Conservation (phyloP, 225 moss, liverwort and hornwort genomes). For the Bryoerythrophyllum caledonicum region DNA sequence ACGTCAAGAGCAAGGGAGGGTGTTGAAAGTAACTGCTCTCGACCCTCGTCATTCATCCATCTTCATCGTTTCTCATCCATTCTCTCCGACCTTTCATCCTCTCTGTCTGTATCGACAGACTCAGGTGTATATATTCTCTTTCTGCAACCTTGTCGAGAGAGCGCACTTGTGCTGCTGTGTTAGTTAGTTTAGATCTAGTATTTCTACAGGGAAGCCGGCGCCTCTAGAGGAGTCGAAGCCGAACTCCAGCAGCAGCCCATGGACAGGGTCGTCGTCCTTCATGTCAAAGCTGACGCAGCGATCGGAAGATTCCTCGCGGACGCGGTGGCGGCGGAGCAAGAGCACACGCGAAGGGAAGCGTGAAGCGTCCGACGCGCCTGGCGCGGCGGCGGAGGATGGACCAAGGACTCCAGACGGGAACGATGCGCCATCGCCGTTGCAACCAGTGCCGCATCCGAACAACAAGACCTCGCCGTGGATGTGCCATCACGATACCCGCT, state of each 20-base stretch:
- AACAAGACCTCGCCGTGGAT: conserved; percentile 37
- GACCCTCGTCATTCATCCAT: too few relatives aligned
- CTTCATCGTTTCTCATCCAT: too few relatives aligned
- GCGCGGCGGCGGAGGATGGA: conserved; percentile 6
- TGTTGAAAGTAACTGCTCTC: too few relatives aligned
- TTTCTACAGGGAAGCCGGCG: conserved; percentile 9
- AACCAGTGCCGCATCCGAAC: conserved; percentile 25
- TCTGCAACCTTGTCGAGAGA: too few relatives aligned
- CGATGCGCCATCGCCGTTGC: conserved; percentile 19
- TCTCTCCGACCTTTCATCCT: too few relatives aligned
- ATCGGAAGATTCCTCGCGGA: conserved; percentile 20
- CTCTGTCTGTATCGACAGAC: too few relatives aligned
- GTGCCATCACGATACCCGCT: conserved; percentile 9
- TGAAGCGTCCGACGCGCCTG: neutral
- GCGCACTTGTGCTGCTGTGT: too few relatives aligned
- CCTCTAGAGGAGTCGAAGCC: conserved; percentile 11
- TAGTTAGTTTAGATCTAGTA: too few relatives aligned
- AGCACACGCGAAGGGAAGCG: conserved; percentile 36
- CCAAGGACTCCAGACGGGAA: conserved; percentile 25
- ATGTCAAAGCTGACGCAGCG: conserved; percentile 24
- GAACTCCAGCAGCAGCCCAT: conserved; percentile 18
- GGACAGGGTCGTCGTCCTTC: conserved; percentile 28
- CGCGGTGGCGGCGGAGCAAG: conserved; percentile 33
- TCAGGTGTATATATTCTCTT: too few relatives aligned
- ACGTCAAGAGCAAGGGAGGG: too few relatives aligned